Evolutionary conservation across 2,329 filamentous ascomycete species (phyloP).

Genomic region (Paecilomyces sp.): DNA sequence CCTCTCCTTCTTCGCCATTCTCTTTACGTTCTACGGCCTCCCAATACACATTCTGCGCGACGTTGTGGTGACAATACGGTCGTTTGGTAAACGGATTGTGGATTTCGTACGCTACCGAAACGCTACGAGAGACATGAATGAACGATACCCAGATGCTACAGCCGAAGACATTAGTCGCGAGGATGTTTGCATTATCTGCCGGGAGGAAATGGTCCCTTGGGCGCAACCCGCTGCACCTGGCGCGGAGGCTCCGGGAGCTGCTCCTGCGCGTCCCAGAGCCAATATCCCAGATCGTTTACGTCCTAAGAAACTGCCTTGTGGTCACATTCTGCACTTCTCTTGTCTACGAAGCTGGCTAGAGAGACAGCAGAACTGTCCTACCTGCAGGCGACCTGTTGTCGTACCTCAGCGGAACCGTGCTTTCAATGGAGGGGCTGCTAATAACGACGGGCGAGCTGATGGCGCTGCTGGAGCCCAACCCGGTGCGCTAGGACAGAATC

Average conservation of each 20-base stretch:
- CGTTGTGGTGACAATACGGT: slow-evolving; percentile 86
- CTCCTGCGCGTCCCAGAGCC: slow-evolving; percentile 14
- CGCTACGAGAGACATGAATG: slow-evolving; percentile 90
- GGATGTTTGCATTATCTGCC: slow-evolving; percentile 94
- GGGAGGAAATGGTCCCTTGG: slow-evolving; percentile 91
- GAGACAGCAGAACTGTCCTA: slow-evolving; percentile 93
- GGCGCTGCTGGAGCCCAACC: slow-evolving; percentile 17
- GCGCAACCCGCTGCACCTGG: slow-evolving; percentile 41
- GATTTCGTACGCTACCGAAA: slow-evolving; percentile 86
- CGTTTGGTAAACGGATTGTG: slow-evolving; percentile 81
- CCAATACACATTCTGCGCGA: slow-evolving; percentile 96
- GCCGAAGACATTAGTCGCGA: slow-evolving; percentile 76
- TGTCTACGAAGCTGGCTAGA: slow-evolving; percentile 97
- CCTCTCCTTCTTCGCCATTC: slow-evolving; percentile 83
- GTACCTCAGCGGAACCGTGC: slow-evolving; percentile 29
- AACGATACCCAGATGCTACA: slow-evolving; percentile 81
- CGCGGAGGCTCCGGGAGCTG: slow-evolving; percentile 18
- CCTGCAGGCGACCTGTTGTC: slow-evolving; percentile 77
- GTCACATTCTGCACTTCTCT: slow-evolving; percentile 88
- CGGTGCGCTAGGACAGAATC: slow-evolving; percentile 27
- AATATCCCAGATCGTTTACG: slow-evolving; percentile 69
- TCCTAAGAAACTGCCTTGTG: slow-evolving; percentile 93
- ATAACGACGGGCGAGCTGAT: slow-evolving; percentile 17
- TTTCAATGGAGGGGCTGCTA: slow-evolving; percentile 22
- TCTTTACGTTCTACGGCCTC: slow-evolving; percentile 87